These are phyloP conservation scores for Iris macrosiphon DNA, from an alignment of 106 monocot species.

Conservation along the genomic window DNA sequence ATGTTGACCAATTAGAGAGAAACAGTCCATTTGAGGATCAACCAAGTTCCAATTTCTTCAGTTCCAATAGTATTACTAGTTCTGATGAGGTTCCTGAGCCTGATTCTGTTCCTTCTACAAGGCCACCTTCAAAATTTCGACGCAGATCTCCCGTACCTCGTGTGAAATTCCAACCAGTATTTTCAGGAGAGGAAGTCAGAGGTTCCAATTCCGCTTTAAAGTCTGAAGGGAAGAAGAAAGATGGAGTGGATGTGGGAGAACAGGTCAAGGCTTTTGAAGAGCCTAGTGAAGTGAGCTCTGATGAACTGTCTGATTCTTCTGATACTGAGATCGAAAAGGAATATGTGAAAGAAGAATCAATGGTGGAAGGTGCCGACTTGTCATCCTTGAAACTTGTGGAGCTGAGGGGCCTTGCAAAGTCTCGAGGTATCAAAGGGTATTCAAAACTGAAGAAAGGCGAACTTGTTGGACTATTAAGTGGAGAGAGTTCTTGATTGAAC, in stretches of 20 bases:
- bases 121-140: slow-evolving; percentile 65
- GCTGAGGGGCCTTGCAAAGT: slow-evolving; percentile 72
- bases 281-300: slow-evolving; percentile 14
- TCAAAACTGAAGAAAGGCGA: slow-evolving; percentile 86
- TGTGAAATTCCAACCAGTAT: slow-evolving; percentile 74
- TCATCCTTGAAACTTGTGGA: slow-evolving; percentile 63
- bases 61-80: slow-evolving; percentile 15
- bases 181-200: slow-evolving; percentile 34
- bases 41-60: slow-evolving; percentile 33
- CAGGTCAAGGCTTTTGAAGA: slow-evolving; percentile 23
- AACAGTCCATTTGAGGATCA: slow-evolving; percentile 38
- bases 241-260: slow-evolving; percentile 2
- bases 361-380: slow-evolving; percentile 27
- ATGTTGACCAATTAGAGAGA: slow-evolving; percentile 30
- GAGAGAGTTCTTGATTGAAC: slow-evolving; percentile 19
- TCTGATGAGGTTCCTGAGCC: slow-evolving; percentile 22
- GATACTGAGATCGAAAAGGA: slow-evolving; percentile 25
- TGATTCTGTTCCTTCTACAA: slow-evolving; percentile 17
- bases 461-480: slow-evolving; percentile 41
- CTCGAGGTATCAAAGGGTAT: slow-evolving; percentile 80
- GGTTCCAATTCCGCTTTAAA: neutral
- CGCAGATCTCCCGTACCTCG: slow-evolving; percentile 71
- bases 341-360: slow-evolving; percentile 15
- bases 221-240: slow-evolving; percentile 13
- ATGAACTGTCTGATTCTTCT: slow-evolving; percentile 10